These are phyloP conservation scores for Themeda triandra DNA, from an alignment of 176 grass and related monocot species.

Conservation along the genomic window DNA sequence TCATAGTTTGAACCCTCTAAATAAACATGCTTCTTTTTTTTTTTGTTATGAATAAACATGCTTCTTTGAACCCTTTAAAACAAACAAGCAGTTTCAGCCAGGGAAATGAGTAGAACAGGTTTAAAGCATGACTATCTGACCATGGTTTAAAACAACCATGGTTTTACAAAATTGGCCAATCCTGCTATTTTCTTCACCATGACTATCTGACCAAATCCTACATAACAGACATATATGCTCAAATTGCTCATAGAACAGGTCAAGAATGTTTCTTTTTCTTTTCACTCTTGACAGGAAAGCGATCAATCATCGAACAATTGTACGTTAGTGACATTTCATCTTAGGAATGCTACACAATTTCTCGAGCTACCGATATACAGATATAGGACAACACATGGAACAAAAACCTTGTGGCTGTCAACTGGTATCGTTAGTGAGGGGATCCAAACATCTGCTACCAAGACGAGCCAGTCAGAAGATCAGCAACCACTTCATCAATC, in stretches of 20 bases:
- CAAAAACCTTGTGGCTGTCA: slow-evolving; percentile 35
- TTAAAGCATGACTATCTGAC: no score
- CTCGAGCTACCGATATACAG: slow-evolving; percentile 38
- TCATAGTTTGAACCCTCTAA: no score
- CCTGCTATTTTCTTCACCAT: neutral
- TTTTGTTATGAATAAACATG: no score
- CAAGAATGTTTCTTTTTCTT: slow-evolving; percentile 8
- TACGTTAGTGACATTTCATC: slow-evolving; percentile 29
- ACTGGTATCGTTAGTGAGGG: slow-evolving; percentile 26
- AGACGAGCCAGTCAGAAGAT: slow-evolving; percentile 38
- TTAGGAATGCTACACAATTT: slow-evolving; percentile 24
- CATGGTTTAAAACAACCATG: no score
- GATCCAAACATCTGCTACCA: slow-evolving; percentile 21
- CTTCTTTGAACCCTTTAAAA: no score
- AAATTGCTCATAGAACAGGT: neutral
- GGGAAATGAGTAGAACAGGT: no score
- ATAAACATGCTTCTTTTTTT: no score
- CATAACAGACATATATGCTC: neutral
- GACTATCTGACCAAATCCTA: neutral
- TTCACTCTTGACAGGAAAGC: neutral
- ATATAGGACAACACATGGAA: slow-evolving; percentile 13
- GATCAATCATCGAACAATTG: slow-evolving; percentile 2
- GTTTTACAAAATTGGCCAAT: neutral
- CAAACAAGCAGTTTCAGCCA: no score
- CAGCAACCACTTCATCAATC: slow-evolving; percentile 63